A percentile compares a stretch with the other conserved stretches of the same genome.
Evolutionary conservation across 2,329 filamentous ascomycete species (phyloP).

Genomic region (Sphaerostilbella broomeana): DNA sequence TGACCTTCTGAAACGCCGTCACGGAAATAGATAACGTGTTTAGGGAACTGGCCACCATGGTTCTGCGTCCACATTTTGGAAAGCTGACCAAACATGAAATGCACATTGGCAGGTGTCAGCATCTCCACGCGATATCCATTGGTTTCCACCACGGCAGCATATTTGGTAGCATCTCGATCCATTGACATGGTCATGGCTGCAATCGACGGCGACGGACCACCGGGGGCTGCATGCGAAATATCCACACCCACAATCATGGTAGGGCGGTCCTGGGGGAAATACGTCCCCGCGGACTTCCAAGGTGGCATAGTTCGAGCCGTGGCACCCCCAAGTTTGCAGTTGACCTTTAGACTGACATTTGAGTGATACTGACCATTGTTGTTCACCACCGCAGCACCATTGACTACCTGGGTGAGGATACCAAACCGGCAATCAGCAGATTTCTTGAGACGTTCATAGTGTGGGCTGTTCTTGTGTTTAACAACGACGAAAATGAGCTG

Average conservation of each 20-base stretch:
- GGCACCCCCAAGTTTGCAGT: slow-evolving; percentile 84
- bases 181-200: slow-evolving; percentile 81
- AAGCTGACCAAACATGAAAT: slow-evolving; percentile 58
- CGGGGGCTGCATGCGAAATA: slow-evolving; percentile 76
- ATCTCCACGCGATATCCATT: slow-evolving; percentile 82
- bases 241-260: slow-evolving; percentile 89
- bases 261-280: slow-evolving; percentile 36
- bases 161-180: slow-evolving; percentile 65
- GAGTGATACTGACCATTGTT: slow-evolving; percentile 78
- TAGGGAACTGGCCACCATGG: slow-evolving; percentile 42
- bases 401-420: slow-evolving; percentile 78
- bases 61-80: slow-evolving; percentile 57
- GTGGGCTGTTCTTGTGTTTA: slow-evolving; percentile 59
- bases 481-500: slow-evolving; percentile 79
- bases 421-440: slow-evolving; percentile 78
- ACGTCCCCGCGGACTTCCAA: slow-evolving; percentile 26
- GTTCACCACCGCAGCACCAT: slow-evolving; percentile 60
- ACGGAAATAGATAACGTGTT: slow-evolving; percentile 84
- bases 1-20: slow-evolving; percentile 89
- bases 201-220: slow-evolving; percentile 62
- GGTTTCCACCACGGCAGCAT: slow-evolving; percentile 71
- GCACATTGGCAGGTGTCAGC: slow-evolving; percentile 60
- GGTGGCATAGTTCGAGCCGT: slow-evolving; percentile 47
- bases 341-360: slow-evolving; percentile 95
- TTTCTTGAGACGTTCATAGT: slow-evolving; percentile 85